Conservation (phyloP, 192 early-diverging fungal genomes). For the Radiomyces spectabilis region DNA sequence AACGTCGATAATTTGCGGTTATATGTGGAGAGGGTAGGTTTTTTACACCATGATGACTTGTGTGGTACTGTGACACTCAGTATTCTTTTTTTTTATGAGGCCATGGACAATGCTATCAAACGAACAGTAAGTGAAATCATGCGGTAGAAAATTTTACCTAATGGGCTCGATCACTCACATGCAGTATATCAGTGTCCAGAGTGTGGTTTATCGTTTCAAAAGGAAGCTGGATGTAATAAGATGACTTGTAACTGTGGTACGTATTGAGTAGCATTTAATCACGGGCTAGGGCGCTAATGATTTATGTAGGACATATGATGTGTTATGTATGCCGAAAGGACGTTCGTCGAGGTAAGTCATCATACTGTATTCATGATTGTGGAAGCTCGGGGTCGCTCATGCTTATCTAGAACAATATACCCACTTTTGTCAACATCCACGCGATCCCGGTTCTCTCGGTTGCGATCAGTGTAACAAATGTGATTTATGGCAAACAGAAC, state of each 20-base stretch:
- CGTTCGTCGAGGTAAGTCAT: constrained; percentile 27
- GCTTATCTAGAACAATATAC: constrained; percentile 33
- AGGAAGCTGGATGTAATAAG: constrained; percentile 57
- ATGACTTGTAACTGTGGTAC: constrained; percentile 52
- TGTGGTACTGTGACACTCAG: not conserved
- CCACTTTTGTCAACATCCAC: constrained; percentile 60
- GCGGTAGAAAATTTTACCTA: not conserved
- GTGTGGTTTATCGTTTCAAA: constrained; percentile 46
- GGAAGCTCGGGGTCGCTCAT: not conserved
- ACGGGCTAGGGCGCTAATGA: too few relatives aligned
- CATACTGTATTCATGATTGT: not conserved
- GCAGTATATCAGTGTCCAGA: constrained; percentile 38
- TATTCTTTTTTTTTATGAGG: constrained; percentile 5
- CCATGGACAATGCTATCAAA: constrained; percentile 54
- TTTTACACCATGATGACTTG: not conserved
- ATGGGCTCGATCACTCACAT: not conserved
- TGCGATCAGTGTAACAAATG: constrained; percentile 46
- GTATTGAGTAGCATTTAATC: too few relatives aligned
- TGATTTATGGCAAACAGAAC: constrained; percentile 48
- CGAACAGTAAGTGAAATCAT: constrained; percentile 39
- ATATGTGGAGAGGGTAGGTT: constrained; percentile 39
- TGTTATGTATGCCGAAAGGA: constrained; percentile 59
- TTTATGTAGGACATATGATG: constrained; percentile 51
- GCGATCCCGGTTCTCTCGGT: constrained; percentile 35
- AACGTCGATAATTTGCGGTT: constrained; percentile 43